Percentiles rank a stretch among this genome's conserved stretches.
These are phyloP conservation scores for Triticum timopheevii DNA, from an alignment of 176 grass and related monocot genomes.

Conservation along the genomic window DNA sequence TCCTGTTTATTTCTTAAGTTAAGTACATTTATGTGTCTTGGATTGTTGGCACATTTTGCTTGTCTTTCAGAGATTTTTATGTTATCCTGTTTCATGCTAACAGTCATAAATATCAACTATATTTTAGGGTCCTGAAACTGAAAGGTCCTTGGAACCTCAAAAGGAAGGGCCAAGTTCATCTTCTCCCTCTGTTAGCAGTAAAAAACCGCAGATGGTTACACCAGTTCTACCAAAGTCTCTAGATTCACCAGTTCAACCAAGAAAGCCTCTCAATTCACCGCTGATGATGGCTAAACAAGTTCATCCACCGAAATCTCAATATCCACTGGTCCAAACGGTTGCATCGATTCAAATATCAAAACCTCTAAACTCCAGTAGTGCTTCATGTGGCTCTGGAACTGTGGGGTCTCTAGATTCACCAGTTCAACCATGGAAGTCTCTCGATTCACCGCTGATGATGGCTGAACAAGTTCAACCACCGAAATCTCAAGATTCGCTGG, in stretches of 20 bases:
- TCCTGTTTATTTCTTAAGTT: too few species aligned
- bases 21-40: too few species aligned
- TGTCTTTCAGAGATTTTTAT: too few species aligned
- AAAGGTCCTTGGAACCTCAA: too few species aligned
- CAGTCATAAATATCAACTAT: too few species aligned
- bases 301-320: constrained; percentile 8
- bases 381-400: constrained; percentile 6
- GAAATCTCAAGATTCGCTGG: neutral
- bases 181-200: constrained; percentile 1
- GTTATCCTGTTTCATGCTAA: too few species aligned
- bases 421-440: neutral
- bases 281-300: neutral
- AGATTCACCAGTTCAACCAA: constrained; percentile 1
- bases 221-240: neutral
- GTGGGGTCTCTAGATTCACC: neutral
- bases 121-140: too few species aligned
- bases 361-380: neutral
- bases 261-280: neutral
- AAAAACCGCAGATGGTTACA: neutral
- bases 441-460: neutral
- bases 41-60: too few species aligned
- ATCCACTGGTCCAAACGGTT: neutral
- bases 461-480: neutral
- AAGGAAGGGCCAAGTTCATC: neutral
- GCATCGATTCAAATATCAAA: neutral